Conservation (phyloP, 306 rosid genomes). For the Ceratonia siliqua region DNA sequence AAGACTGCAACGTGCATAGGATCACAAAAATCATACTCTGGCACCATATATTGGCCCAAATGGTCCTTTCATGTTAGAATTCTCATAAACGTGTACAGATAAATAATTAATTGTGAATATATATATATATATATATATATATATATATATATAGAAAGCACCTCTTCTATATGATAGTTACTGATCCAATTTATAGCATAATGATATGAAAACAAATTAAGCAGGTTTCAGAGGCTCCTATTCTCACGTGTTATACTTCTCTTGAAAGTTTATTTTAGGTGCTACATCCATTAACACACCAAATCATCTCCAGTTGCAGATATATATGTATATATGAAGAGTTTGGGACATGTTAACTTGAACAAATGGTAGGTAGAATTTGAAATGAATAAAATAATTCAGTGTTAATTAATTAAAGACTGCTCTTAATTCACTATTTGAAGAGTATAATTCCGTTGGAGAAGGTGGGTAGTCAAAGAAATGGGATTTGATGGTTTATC, state of each 20-base stretch:
- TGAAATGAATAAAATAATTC: not conserved
- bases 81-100: not conserved
- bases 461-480: not conserved
- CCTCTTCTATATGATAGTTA: not conserved
- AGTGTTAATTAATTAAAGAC: not conserved
- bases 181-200: not conserved
- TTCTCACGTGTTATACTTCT: too few relatives aligned
- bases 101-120: too few relatives aligned
- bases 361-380: not conserved
- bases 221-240: not conserved
- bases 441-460: not conserved
- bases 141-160: too few relatives aligned
- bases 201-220: not conserved
- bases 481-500: constrained; percentile 18
- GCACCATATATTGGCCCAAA: not conserved
- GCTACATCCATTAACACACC: not conserved
- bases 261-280: not conserved
- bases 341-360: not conserved
- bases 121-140: too few relatives aligned
- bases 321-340: too few relatives aligned
- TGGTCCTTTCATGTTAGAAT: not conserved
- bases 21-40: not conserved
- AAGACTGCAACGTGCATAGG: not conserved
- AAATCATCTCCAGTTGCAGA: not conserved
- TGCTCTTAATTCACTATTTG: not conserved